Percentiles rank a stretch among this genome's conserved stretches.
phyloP scores from a whole-genome alignment of 2,329 filamentous ascomycete species.

The Microsporum canis region DNA sequence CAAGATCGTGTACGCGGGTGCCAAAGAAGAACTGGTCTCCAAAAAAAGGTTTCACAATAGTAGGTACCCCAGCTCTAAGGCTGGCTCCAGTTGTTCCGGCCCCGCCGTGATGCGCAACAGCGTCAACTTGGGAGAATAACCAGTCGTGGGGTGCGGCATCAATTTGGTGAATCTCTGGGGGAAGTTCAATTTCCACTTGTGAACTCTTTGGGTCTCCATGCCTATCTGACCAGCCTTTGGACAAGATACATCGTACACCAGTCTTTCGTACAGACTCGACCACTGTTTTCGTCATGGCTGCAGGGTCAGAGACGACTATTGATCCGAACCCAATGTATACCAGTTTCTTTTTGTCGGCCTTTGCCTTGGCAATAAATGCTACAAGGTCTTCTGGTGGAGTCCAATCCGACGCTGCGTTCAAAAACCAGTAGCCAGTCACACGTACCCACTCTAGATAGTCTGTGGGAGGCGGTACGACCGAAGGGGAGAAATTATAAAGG shows the following conservation, averaged over 20 bases:
- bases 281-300: constrained; percentile 80
- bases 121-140: constrained; percentile 89
- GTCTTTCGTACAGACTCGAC: constrained; percentile 83
- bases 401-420: constrained; percentile 64
- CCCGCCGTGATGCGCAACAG: constrained; percentile 86
- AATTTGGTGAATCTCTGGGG: constrained; percentile 75
- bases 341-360: constrained; percentile 72
- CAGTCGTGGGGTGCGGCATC: constrained; percentile 90
- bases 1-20: constrained; percentile 76
- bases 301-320: constrained; percentile 83
- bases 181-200: constrained; percentile 57
- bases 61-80: constrained; percentile 79
- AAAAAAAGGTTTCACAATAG: constrained; percentile 93
- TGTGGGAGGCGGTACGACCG: constrained; percentile 82
- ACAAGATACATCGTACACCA: constrained; percentile 86
- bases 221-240: constrained; percentile 94
- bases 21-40: constrained; percentile 98
- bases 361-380: constrained; percentile 73
- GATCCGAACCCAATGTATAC: constrained; percentile 97
- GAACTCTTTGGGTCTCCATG: constrained; percentile 48
- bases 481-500: constrained; percentile 91
- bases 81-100: constrained; percentile 92
- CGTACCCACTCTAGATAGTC: constrained; percentile 98
- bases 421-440: constrained; percentile 95
- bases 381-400: constrained; percentile 62